Base-by-base conservation (phyloP, 371 early-diverging fungal species). In the Encephalitozoon romaleae region DNA sequence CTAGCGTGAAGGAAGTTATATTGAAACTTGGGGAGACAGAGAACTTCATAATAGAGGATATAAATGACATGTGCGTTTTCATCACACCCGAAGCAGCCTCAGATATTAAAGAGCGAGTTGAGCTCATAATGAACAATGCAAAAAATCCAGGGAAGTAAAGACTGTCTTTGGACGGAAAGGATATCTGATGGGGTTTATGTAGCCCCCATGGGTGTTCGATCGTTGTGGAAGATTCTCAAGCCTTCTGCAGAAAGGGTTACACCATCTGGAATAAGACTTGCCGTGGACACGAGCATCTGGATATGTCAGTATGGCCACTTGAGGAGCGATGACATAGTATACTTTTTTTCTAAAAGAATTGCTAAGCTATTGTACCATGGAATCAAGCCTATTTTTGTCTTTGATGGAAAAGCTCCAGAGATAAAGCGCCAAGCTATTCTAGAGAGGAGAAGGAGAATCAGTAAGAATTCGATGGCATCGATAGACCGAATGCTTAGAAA, bases 351-450 rank as follows among this genome's bases (percentile, higher is more conserved):
- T 11, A 77, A 70, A 43, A 87, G 96, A 64, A 88, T 96, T 23
- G 90, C 92, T 81, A 95, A 95, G 84, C 85, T 98, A 0, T 82
- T 98, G 21, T 93, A 89, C 82, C 90, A 89, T 82, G 90, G 91
- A 18, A 90, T 96, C 45, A 88, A 87, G 64, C 96, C 95, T 2
- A 88, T 96, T 0, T 94, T 94, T 88, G 92, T 94, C 12, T 94
- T 93, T 87, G 95, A 94, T 85, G 94, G 95, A 4, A 89, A 87
- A 3, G 88, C 90, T 5, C 84, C 84, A 23, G 34, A 65, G 92
- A 65, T 74, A 6, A 79, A 82, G 59, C 49, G 42, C n/a, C 49
- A 64, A 68, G 67, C 52, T 0, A 26, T 71, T 43, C n/a, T 34
- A 41, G 23, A 69, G 70, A 54, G 78, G 28, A 73, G 47, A 69